Conservation (phyloP, 75 land plant species). For the Pinus tabuliformis region DNA sequence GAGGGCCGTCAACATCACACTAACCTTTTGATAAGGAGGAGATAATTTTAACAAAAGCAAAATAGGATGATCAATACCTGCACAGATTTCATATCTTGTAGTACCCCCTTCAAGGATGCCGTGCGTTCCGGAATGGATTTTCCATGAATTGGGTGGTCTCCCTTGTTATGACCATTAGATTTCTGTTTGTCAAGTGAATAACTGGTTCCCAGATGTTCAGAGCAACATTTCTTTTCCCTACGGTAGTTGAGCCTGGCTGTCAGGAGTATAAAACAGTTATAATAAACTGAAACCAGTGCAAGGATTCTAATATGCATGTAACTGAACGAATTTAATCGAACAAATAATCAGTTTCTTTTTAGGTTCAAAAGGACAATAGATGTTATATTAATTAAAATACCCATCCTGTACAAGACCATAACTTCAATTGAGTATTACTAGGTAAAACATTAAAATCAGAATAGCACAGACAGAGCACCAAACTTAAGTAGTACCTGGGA, state of each 20-base stretch:
- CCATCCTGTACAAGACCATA: too few species aligned
- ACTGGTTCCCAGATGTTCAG: background rate
- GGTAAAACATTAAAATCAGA: too few species aligned
- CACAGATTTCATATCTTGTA: conserved; percentile 68
- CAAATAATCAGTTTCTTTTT: background rate
- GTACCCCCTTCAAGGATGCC: conserved; percentile 47
- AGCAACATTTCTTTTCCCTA: conserved; percentile 16
- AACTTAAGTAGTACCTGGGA: conserved; percentile 62
- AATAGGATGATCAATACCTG: conserved; percentile 44
- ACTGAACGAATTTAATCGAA: background rate
- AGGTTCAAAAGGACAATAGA: background rate
- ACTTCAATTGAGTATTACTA: too few species aligned
- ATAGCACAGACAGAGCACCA: too few species aligned
- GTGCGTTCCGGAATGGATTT: conserved; percentile 35
- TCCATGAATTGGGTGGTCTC: conserved; percentile 7
- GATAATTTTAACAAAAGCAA: background rate
- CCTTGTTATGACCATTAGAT: conserved; percentile 3
- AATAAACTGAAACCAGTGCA: background rate
- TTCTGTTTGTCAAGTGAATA: conserved; percentile 7
- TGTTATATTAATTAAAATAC: too few species aligned
- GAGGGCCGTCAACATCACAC: background rate
- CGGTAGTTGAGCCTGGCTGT: conserved; percentile 90
- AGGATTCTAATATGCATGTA: background rate
- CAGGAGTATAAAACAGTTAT: conserved; percentile 11
- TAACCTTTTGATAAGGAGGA: background rate